phyloP scores from a whole-genome alignment of 2,329 filamentous ascomycete genomes.

The Onygenales sp. region DNA sequence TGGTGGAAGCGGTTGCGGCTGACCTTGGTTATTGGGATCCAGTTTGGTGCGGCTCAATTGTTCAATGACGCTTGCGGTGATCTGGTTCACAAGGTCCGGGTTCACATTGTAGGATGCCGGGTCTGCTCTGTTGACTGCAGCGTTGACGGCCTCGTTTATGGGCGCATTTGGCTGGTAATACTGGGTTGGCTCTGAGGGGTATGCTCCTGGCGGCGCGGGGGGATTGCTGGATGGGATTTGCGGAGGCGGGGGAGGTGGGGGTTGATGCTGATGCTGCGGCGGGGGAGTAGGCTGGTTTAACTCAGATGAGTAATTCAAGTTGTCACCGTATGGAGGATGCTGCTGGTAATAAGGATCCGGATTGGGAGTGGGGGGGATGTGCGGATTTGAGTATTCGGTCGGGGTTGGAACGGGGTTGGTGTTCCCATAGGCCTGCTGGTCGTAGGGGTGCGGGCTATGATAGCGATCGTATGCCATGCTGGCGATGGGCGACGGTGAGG shows the following conservation, averaged over 20 bases:
- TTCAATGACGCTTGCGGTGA: constrained; percentile 50
- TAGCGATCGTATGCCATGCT: constrained; percentile 37
- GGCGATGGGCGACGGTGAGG: neutral
- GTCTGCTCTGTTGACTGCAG: constrained; percentile 44
- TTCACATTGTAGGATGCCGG: constrained; percentile 41
- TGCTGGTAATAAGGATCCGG: neutral
- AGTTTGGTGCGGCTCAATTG: constrained; percentile 43
- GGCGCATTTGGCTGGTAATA: constrained; percentile 23
- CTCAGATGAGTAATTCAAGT: neutral
- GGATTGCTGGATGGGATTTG: neutral
- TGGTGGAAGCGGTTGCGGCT: constrained; percentile 21
- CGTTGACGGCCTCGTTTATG: constrained; percentile 48
- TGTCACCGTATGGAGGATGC: constrained; percentile 11
- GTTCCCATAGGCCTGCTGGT: constrained; percentile 14
- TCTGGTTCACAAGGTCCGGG: constrained; percentile 51
- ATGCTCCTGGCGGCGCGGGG: constrained; percentile 8
- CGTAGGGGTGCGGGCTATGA: constrained; percentile 22
- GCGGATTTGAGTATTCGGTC: constrained; percentile 13
- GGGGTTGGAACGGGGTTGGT: constrained; percentile 10
- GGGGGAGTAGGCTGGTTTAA: neutral
- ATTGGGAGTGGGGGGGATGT: constrained; percentile 17
- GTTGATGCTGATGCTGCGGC: neutral
- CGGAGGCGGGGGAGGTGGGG: neutral
- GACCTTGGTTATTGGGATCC: constrained; percentile 18
- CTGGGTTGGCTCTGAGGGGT: constrained; percentile 11